Evolutionary conservation across 2,329 filamentous ascomycete species (phyloP), one percentile per base, ranked within the genome.

Genomic region (Botryotinia calthae): DNA sequence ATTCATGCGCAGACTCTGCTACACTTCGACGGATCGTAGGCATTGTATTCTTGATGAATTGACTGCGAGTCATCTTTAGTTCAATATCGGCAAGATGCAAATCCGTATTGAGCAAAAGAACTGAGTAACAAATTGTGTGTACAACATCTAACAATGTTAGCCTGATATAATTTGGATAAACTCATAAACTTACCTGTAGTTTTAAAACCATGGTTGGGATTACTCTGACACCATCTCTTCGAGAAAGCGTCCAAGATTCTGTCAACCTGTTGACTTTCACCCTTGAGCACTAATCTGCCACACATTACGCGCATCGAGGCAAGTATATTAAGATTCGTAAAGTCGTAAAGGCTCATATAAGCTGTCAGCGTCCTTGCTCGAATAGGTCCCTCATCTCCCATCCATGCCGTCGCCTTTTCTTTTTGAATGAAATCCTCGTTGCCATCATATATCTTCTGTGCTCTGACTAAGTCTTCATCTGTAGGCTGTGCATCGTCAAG

Each of bases 21-120:
- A 94, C 87, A 20, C 93, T 90, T 66, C 94, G 90, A 73, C 89
- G 89, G 75, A 99, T 93, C 0, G 95, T 97, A 0, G 93, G 92
- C 86, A 98, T 91, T 7, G 96, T 98, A 80, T 99, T 99, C 82
- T 97, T 97, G 80, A 99, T 89, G 79, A 98, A 99, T 79, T 98
- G 95, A 75, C 87, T 91, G 72, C 93, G 90, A 1, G 95, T 98
- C 96, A 99, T 99, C 84, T 97, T 97, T 78, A 93, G 90, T 75
- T 97, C 94, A 77, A 98, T 97, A 80, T 98, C 95, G 73, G 95
- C 96, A 79, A 98, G 83, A 79, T 99, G 95, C 72, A 99, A 85
- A 84, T 99, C 96, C 48, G 96, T 99, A 79, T 99, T 99, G 75
- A 99, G 87, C 18, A 99, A 87, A 80, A 99, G 91, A 76, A 99